A percentile compares a stretch with the other conserved stretches of the same genome.
Evolutionary conservation across 2,329 filamentous ascomycete genomes (phyloP).

Genomic region (Pseudonectria foliicola): DNA sequence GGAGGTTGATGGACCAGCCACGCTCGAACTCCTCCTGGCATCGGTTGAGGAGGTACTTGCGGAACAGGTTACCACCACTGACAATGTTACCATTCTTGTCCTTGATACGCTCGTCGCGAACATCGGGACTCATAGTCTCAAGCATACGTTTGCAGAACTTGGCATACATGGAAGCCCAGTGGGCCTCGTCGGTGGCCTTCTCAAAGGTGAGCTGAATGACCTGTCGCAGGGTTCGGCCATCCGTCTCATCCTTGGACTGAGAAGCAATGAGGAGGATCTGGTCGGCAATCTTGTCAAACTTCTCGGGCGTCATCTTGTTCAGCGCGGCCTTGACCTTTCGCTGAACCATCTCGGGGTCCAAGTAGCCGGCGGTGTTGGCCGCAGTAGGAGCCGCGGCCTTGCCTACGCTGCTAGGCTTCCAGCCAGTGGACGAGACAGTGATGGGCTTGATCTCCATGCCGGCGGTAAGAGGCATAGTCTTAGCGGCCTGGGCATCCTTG

Average conservation of each 20-base stretch:
- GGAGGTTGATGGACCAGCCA: constrained; percentile 88
- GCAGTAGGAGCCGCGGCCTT: constrained; percentile 30
- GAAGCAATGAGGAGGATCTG: constrained; percentile 88
- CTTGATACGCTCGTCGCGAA: constrained; percentile 89
- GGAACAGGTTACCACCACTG: constrained; percentile 87
- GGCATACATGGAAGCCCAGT: constrained; percentile 98
- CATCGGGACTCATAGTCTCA: constrained; percentile 87
- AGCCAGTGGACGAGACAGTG: constrained; percentile 63
- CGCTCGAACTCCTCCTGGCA: constrained; percentile 99
- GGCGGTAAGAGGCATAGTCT: constrained; percentile 86
- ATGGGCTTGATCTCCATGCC: constrained; percentile 78
- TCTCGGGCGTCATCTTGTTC: constrained; percentile 99
- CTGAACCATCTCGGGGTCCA: constrained; percentile 91
- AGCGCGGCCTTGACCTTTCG: constrained; percentile 96
- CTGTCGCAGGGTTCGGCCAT: constrained; percentile 90
- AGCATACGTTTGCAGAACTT: constrained; percentile 98
- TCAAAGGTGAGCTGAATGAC: constrained; percentile 99
- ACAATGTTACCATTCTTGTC: constrained; percentile 87
- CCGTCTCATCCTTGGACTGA: constrained; percentile 91
- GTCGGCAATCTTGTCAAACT: constrained; percentile 91
- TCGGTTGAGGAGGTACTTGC: constrained; percentile 96
- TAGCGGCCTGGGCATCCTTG: constrained; percentile 65
- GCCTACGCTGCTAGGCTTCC: constrained; percentile 76
- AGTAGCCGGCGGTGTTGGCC: constrained; percentile 43
- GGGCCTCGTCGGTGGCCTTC: constrained; percentile 96